Evolutionary conservation across 805 yeast genomes (phyloP), one percentile per base, ranked within the genome.

Genomic region (Clavispora vitiphila): DNA sequence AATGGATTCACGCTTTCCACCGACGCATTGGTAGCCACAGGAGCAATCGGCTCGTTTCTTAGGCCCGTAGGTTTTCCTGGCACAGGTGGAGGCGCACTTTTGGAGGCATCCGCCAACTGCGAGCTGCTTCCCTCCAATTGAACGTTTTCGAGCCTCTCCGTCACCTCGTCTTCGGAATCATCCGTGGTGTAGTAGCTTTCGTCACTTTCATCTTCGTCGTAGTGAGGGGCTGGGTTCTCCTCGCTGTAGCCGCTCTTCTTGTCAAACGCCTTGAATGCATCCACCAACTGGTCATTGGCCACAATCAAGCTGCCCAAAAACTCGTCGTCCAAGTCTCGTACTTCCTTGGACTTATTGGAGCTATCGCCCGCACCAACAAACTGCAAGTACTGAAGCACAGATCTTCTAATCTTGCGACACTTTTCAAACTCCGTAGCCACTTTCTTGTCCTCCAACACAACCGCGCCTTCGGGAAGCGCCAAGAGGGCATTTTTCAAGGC

Each of bases 221-320:
- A 55, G 24, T 42, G 42, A 5, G 70, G 69, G 1, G 67, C 69
- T 40, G 50, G 78, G 62, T 44, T 68, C 47, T 50, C 80, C 3
- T 41, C 60, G 4, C 64, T 54, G 44, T 62, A 64, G 1, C 74
- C 75, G 61, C 66, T 68, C 61, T 61, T 55, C 37, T 74, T 72
- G 44, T 90, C 96, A 58, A 79, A 90, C 40, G 69, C 64, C 51
- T 80, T 78, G 53, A 93, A 72, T 0, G 89, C 83, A 4, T 68
- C 67, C 6, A 93, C 95, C 46, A 93, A 73, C 58, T 87, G 90
- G 54, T 93, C 99, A 58, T 93, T 93, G 35, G 96, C 95, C 52
- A 79, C 83, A 43, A 93, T 78, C 48, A 93, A 72, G 34, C 87
- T 76, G n/a, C 97, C 98, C 48, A 93, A 64, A 47, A 80, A 84